Conservation (phyloP, 176 grass and related monocot genomes). For the barley (Hordeum vulgare) region DNA sequence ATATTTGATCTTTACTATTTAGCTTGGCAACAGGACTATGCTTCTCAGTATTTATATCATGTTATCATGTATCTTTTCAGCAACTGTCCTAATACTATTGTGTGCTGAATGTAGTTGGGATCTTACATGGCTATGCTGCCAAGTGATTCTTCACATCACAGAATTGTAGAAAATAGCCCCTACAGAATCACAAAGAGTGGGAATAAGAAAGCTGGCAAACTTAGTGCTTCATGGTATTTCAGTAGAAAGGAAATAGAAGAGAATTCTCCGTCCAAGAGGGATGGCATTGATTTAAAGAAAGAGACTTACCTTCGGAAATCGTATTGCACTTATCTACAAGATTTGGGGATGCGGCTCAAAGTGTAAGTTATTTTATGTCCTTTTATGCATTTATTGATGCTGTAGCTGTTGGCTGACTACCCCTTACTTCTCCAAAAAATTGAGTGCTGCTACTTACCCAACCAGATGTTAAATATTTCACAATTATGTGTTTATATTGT, state of each 20-base stretch:
- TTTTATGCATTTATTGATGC: constrained; percentile 2
- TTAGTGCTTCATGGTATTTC: constrained; percentile 85
- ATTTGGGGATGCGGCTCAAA: constrained; percentile 94
- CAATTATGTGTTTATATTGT: background rate
- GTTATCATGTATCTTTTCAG: background rate
- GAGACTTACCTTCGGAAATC: constrained; percentile 72
- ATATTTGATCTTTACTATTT: background rate
- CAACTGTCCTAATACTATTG: background rate
- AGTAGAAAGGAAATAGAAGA: constrained; percentile 92
- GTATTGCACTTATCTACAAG: constrained; percentile 84
- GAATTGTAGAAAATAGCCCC: constrained; percentile 50
- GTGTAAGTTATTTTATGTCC: constrained; percentile 62
- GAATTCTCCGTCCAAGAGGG: constrained; percentile 75
- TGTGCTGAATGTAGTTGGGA: constrained; percentile 5
- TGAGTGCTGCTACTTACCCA: background rate
- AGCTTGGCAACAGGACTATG: background rate
- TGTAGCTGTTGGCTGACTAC: background rate
- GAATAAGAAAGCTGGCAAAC: constrained; percentile 34
- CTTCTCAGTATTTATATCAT: constrained; percentile 3
- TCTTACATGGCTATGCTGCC: constrained; percentile 39
- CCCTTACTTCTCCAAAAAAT: background rate
- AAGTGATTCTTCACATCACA: constrained; percentile 38
- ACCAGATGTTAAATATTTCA: background rate
- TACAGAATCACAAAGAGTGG: constrained; percentile 23
- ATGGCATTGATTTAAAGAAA: constrained; percentile 90